Conservation (phyloP, 352 stramenopile genomes). For the Nothophytophthora sp. region DNA sequence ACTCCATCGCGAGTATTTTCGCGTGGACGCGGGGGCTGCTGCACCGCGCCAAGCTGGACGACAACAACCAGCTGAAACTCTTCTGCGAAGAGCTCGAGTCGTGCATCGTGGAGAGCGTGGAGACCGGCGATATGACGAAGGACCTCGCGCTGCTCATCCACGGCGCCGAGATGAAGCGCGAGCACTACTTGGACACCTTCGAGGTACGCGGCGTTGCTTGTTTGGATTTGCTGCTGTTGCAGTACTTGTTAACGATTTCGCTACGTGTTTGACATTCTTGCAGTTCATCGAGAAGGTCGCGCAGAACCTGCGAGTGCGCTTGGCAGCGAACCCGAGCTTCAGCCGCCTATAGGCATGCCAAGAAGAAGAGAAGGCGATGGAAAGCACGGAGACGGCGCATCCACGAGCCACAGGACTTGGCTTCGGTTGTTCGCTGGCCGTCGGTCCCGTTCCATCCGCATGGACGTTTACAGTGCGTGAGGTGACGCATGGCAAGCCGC, state of each 20-base stretch:
- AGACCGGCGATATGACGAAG: conserved; percentile 87
- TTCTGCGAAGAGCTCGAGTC: conserved; percentile 81
- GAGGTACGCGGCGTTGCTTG: conserved; percentile 11
- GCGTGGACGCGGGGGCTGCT: conserved; percentile 85
- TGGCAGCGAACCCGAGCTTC: conserved; percentile 40
- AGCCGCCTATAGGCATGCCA: conserved; percentile 29
- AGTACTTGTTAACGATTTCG: neutral
- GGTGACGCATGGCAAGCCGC: too few relatives aligned
- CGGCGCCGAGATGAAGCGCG: conserved; percentile 64
- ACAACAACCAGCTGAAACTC: conserved; percentile 69
- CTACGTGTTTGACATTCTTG: conserved; percentile 1
- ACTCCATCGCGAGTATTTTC: conserved; percentile 90
- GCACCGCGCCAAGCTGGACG: conserved; percentile 86
- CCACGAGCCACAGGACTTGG: too few relatives aligned
- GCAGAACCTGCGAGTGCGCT: conserved; percentile 42
- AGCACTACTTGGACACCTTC: conserved; percentile 86
- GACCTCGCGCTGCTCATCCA: conserved; percentile 85
- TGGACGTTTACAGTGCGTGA: too few relatives aligned
- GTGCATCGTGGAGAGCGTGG: conserved; percentile 81
- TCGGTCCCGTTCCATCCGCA: too few relatives aligned
- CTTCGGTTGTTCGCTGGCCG: too few relatives aligned
- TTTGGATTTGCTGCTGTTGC: neutral
- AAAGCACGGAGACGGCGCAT: too few relatives aligned
- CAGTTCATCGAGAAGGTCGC: conserved; percentile 61
- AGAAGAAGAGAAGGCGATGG: too few relatives aligned